These are phyloP conservation scores for Arthrobotrys sinensis DNA, from an alignment of 2,329 filamentous ascomycete species.

Conservation along the genomic window DNA sequence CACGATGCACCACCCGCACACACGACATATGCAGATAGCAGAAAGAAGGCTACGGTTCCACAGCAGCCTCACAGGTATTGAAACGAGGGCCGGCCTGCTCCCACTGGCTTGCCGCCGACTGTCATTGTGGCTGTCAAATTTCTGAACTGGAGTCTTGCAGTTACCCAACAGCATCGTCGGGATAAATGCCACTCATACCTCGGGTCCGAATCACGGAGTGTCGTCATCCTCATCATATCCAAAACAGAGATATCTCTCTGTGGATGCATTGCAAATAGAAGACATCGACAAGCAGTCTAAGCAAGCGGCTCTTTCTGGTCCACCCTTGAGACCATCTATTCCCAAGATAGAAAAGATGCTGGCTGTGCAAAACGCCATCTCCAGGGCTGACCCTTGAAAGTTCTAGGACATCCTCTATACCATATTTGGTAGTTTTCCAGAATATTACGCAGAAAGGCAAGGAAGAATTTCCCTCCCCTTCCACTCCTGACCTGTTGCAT, in stretches of 20 bases:
- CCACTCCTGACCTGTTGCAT: not conserved
- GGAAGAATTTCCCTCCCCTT: not conserved
- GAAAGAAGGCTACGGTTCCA: conserved; percentile 7
- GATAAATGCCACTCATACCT: not conserved
- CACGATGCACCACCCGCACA: conserved; percentile 7
- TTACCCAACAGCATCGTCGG: not conserved
- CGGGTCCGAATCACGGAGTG: not conserved
- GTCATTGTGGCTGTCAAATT: not conserved
- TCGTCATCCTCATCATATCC: conserved; percentile 13
- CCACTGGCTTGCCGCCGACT: conserved; percentile 10
- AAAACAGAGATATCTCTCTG: not conserved
- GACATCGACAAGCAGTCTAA: not conserved
- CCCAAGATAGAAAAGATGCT: conserved; percentile 18
- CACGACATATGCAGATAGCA: conserved; percentile 20
- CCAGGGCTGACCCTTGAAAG: not conserved
- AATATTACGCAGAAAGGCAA: conserved; percentile 32
- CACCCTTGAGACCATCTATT: conserved; percentile 8
- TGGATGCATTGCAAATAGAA: not conserved
- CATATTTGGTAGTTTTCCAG: conserved; percentile 40
- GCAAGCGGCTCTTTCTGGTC: conserved; percentile 23
- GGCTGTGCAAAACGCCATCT: conserved; percentile 43
- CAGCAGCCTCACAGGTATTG: conserved; percentile 18
- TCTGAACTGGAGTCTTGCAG: conserved; percentile 7
- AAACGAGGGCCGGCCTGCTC: conserved; percentile 6
- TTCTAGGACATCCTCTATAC: conserved; percentile 21